A percentile compares a stretch with the other conserved stretches of the same genome.
These are phyloP conservation scores for Boletus subparvulus DNA, from an alignment of 768 basidiomycete genomes.

Conservation along the genomic window DNA sequence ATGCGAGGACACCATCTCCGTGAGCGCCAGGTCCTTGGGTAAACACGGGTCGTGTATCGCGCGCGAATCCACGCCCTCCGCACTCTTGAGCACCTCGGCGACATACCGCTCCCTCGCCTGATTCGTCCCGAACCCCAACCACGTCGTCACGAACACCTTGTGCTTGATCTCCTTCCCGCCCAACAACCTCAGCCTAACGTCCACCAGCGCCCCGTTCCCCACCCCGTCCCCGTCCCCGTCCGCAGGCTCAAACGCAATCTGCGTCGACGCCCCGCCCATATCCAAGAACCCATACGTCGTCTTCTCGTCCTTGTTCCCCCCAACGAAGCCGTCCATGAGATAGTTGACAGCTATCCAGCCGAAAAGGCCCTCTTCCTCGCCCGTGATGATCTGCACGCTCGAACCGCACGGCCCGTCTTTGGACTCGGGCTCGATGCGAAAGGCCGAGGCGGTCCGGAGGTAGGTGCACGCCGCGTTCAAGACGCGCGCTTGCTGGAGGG, in stretches of 20 bases:
- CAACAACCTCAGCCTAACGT: conserved; percentile 78
- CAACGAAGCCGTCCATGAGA: conserved; percentile 92
- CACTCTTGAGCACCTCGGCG: conserved; percentile 58
- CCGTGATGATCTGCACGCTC: conserved; percentile 91
- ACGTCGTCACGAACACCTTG: conserved; percentile 95
- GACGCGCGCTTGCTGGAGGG: conserved; percentile 66
- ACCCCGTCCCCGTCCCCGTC: conserved; percentile 43
- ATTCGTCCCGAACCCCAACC: conserved; percentile 98
- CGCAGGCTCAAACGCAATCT: conserved; percentile 95
- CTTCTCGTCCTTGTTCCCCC: conserved; percentile 42
- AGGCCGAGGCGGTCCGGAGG: conserved; percentile 71
- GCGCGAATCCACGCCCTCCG: conserved; percentile 41
- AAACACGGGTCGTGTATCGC: conserved; percentile 86
- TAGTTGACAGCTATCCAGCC: conserved; percentile 99
- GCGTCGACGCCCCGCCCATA: conserved; percentile 99
- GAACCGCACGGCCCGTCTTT: conserved; percentile 83
- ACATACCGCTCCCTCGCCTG: conserved; percentile 94
- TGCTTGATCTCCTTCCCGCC: conserved; percentile 86
- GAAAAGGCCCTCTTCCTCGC: conserved; percentile 97
- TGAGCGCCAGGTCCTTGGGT: conserved; percentile 67
- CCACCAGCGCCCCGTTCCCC: conserved; percentile 55
- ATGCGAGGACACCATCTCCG: conserved; percentile 52
- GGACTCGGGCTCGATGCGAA: conserved; percentile 69
- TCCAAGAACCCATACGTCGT: conserved; percentile 98
- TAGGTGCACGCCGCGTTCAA: conserved; percentile 77